phyloP scores from a whole-genome alignment of 768 basidiomycete genomes.

The Boletus reticuloceps region DNA sequence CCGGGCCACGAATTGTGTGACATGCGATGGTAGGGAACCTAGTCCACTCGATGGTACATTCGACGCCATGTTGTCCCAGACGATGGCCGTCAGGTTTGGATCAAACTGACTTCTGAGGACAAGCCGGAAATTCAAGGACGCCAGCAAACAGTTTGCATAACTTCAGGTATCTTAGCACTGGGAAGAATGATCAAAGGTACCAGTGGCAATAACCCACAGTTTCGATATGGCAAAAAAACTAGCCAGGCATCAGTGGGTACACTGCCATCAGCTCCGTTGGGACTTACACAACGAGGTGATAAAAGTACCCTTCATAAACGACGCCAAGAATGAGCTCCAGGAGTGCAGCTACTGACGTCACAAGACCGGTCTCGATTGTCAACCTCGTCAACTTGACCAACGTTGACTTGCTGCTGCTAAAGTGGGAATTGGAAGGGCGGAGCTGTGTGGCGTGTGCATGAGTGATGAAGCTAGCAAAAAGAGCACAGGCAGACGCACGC shows the following conservation, averaged over 20 bases:
- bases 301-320: not conserved
- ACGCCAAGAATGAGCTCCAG: slow-evolving; percentile 16
- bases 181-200: not conserved
- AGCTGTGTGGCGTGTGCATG: slow-evolving; percentile 8
- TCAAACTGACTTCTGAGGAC: slow-evolving; percentile 5
- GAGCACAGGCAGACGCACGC: slow-evolving; percentile 1
- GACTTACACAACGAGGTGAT: slow-evolving; percentile 20
- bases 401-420: not conserved
- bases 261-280: not conserved
- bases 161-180: not conserved
- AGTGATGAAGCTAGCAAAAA: not conserved
- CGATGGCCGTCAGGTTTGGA: not conserved
- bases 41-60: no score
- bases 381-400: slow-evolving; percentile 15
- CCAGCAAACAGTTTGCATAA: slow-evolving; percentile 18
- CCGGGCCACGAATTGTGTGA: not conserved
- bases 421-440: slow-evolving; percentile 2
- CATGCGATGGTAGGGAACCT: not conserved
- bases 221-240: slow-evolving; percentile 17
- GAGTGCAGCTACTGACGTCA: slow-evolving; percentile 18
- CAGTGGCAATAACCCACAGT: slow-evolving; percentile 2
- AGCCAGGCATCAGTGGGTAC: not conserved
- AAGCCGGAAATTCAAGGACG: slow-evolving; percentile 1
- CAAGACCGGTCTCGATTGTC: slow-evolving; percentile 23
- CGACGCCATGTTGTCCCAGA: not conserved